phyloP scores from a whole-genome alignment of 2,329 filamentous ascomycete genomes.

The Beauveria sp. region DNA sequence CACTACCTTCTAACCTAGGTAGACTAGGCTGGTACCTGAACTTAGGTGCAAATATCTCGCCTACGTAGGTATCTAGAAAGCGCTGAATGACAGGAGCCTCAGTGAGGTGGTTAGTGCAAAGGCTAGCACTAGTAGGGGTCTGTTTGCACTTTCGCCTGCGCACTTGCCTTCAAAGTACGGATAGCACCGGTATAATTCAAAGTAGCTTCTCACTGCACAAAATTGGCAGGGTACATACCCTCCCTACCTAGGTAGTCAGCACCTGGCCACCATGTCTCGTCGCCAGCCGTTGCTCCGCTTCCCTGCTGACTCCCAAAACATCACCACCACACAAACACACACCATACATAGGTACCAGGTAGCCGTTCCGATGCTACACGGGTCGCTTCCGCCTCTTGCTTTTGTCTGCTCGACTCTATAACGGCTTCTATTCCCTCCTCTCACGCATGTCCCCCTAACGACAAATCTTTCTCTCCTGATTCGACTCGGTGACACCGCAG shows the following conservation, averaged over 20 bases:
- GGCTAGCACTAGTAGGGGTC: too few relatives aligned
- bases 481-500: background rate
- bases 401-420: background rate
- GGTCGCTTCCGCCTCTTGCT: background rate
- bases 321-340: background rate
- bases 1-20: too few relatives aligned
- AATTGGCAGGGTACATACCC: too few relatives aligned
- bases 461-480: background rate
- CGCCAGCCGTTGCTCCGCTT: background rate
- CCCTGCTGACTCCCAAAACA: constrained; percentile 9
- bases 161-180: too few relatives aligned
- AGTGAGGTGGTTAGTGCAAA: too few relatives aligned
- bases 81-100: too few relatives aligned
- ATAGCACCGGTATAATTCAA: too few relatives aligned
- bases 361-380: background rate
- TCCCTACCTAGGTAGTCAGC: background rate
- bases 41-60: too few relatives aligned
- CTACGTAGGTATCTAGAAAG: too few relatives aligned
- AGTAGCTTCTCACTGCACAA: too few relatives aligned
- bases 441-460: background rate
- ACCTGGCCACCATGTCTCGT: background rate
- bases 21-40: too few relatives aligned
- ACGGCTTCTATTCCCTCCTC: background rate
- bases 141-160: too few relatives aligned
- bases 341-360: background rate